phyloP scores from a whole-genome alignment of 75 land plant genomes.

The Picea glauca region DNA sequence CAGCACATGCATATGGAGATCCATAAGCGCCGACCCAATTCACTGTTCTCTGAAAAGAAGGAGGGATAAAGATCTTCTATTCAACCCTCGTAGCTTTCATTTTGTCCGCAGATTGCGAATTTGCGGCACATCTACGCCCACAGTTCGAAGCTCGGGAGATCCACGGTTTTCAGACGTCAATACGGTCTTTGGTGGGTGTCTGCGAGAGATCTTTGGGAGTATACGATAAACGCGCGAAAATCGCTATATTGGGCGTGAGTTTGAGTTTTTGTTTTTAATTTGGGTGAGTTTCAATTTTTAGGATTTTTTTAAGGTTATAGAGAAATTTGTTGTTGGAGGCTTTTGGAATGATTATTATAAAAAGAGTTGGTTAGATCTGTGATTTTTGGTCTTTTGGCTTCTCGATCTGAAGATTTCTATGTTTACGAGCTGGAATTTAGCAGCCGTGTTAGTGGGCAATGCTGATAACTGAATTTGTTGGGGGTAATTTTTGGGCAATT shows the following conservation, averaged over 20 bases:
- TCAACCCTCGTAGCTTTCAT: too few species aligned
- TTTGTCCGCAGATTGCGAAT: too few species aligned
- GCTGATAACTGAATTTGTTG: background rate
- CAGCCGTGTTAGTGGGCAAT: background rate
- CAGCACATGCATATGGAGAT: too few species aligned
- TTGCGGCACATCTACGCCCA: background rate
- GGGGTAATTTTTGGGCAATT: background rate
- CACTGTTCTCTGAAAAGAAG: too few species aligned
- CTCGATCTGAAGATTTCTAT: background rate
- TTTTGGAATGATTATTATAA: background rate
- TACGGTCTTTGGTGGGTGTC: background rate
- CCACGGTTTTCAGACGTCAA: background rate
- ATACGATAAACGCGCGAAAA: background rate
- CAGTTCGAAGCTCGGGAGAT: background rate
- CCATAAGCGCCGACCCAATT: too few species aligned
- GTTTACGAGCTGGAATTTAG: slow-evolving; percentile 4
- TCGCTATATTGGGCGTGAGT: background rate
- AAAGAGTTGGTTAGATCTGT: background rate
- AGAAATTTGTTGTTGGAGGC: background rate
- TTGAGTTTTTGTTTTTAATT: background rate
- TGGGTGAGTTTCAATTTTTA: background rate
- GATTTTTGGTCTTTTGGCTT: background rate
- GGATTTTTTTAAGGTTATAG: background rate
- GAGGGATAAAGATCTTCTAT: too few species aligned
- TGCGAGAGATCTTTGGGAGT: background rate